These are phyloP conservation scores for Metarhizium album DNA, from an alignment of 2,329 filamentous ascomycete genomes.

Conservation along the genomic window DNA sequence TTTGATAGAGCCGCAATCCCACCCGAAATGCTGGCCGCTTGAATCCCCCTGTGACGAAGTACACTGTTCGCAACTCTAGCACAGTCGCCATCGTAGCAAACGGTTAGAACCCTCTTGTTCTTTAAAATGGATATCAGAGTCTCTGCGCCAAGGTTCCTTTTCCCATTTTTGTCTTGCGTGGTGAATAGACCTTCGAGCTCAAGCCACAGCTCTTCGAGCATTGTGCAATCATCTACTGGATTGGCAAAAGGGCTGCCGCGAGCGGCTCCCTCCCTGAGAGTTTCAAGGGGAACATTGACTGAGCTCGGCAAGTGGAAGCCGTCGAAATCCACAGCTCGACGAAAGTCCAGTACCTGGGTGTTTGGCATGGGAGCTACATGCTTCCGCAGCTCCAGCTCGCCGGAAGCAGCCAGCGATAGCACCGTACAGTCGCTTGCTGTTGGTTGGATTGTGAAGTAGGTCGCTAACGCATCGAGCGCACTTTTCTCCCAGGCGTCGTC, in stretches of 20 bases:
- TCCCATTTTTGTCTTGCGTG: slow-evolving; percentile 17
- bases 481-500: slow-evolving; percentile 43
- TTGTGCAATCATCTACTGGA: slow-evolving; percentile 33
- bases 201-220: slow-evolving; percentile 37
- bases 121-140: slow-evolving; percentile 19
- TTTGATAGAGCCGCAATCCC: slow-evolving; percentile 21
- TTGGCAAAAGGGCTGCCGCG: slow-evolving; percentile 23
- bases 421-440: slow-evolving; percentile 14
- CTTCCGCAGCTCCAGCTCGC: slow-evolving; percentile 15
- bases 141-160: slow-evolving; percentile 17
- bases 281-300: slow-evolving; percentile 33
- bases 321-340: slow-evolving; percentile 29
- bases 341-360: slow-evolving; percentile 32
- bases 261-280: slow-evolving; percentile 18
- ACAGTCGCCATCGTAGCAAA: slow-evolving; percentile 44
- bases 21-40: slow-evolving; percentile 35
- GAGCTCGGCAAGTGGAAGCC: slow-evolving; percentile 33
- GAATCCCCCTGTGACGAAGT: slow-evolving; percentile 37
- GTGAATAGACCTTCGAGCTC: slow-evolving; percentile 35
- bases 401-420: slow-evolving; percentile 11
- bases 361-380: slow-evolving; percentile 16
- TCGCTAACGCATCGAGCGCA: slow-evolving; percentile 26
- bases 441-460: slow-evolving; percentile 21
- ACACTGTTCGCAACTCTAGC: slow-evolving; percentile 44
- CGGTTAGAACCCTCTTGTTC: slow-evolving; percentile 30